phyloP scores from a whole-genome alignment of 805 yeast genomes.

The Zygosaccharomyces kombuchaensis region DNA sequence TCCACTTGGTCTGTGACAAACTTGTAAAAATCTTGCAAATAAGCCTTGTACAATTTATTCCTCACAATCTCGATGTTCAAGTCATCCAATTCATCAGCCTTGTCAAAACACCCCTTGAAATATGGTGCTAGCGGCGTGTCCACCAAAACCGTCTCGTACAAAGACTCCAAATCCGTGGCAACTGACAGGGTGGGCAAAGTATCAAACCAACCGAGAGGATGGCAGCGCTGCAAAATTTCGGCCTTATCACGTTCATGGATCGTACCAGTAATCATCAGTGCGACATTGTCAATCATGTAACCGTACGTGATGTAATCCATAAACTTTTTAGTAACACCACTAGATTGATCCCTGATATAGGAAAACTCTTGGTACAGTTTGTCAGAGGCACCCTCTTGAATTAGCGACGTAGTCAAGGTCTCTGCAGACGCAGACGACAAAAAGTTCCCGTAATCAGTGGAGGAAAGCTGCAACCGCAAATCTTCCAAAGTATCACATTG shows the following conservation, averaged over 20 bases:
- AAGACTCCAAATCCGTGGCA: constrained; percentile 91
- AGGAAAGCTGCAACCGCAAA: constrained; percentile 85
- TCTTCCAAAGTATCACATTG: constrained; percentile 96
- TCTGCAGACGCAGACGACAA: constrained; percentile 70
- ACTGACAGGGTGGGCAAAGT: constrained; percentile 92
- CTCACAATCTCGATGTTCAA: constrained; percentile 91
- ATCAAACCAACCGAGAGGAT: constrained; percentile 98
- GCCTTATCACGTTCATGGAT: constrained; percentile 88
- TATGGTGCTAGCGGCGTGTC: constrained; percentile 98
- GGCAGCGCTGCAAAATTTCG: constrained; percentile 86
- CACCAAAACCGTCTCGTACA: constrained; percentile 85
- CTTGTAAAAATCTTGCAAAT: constrained; percentile 76
- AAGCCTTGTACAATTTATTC: constrained; percentile 87
- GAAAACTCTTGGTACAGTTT: constrained; percentile 80
- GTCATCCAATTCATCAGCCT: constrained; percentile 84
- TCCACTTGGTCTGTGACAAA: constrained; percentile 61
- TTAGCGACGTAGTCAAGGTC: constrained; percentile 78
- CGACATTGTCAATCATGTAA: constrained; percentile 97
- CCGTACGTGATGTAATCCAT: constrained; percentile 93
- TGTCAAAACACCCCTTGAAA: constrained; percentile 84
- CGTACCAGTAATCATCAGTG: constrained; percentile 94
- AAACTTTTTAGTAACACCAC: constrained; percentile 72
- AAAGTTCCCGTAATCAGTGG: constrained; percentile 94
- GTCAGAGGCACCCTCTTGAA: constrained; percentile 71
- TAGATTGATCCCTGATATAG: constrained; percentile 78